phyloP scores from a whole-genome alignment of 2,329 filamentous ascomycete species.

The Kalmusia sp. region DNA sequence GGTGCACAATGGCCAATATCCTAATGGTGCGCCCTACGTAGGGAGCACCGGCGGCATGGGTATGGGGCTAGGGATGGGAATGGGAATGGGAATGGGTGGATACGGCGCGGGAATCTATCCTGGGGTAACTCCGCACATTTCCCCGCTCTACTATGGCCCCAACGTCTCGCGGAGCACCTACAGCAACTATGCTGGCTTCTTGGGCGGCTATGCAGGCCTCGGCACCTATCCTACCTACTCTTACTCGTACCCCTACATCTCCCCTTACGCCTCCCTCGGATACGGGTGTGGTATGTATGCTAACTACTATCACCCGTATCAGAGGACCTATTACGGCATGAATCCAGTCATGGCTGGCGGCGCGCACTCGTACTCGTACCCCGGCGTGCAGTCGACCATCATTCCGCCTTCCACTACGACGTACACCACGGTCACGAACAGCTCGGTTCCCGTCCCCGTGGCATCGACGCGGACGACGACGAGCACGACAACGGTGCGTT shows the following conservation, averaged over 20 bases:
- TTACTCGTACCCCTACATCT: slow-evolving; percentile 17
- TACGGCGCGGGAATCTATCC: slow-evolving; percentile 26
- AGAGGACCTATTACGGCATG: slow-evolving; percentile 39
- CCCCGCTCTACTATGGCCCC: slow-evolving; percentile 24
- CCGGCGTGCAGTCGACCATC: slow-evolving; percentile 24
- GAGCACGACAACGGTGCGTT: slow-evolving; percentile 4
- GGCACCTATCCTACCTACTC: slow-evolving; percentile 8
- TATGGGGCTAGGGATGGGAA: slow-evolving; percentile 5
- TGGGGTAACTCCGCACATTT: slow-evolving; percentile 30
- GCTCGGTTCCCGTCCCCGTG: slow-evolving; percentile 18
- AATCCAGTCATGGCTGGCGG: slow-evolving; percentile 18
- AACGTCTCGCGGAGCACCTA: slow-evolving; percentile 17
- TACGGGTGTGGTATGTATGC: slow-evolving; percentile 42
- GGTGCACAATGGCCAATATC: slow-evolving; percentile 33
- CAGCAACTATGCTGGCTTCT: slow-evolving; percentile 16
- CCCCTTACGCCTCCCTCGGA: slow-evolving; percentile 23
- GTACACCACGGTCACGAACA: slow-evolving; percentile 31
- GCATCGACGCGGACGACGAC: slow-evolving; percentile 17
- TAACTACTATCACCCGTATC: slow-evolving; percentile 44
- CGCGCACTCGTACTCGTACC: slow-evolving; percentile 29
- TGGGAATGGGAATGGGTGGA: slow-evolving; percentile 3
- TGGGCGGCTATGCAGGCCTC: slow-evolving; percentile 3
- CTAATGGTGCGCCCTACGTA: slow-evolving; percentile 30
- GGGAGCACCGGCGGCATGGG: slow-evolving; percentile 5
- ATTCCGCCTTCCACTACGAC: slow-evolving; percentile 22